phyloP scores from a whole-genome alignment of 2,329 filamentous ascomycete species.

The Massarina eburnea region DNA sequence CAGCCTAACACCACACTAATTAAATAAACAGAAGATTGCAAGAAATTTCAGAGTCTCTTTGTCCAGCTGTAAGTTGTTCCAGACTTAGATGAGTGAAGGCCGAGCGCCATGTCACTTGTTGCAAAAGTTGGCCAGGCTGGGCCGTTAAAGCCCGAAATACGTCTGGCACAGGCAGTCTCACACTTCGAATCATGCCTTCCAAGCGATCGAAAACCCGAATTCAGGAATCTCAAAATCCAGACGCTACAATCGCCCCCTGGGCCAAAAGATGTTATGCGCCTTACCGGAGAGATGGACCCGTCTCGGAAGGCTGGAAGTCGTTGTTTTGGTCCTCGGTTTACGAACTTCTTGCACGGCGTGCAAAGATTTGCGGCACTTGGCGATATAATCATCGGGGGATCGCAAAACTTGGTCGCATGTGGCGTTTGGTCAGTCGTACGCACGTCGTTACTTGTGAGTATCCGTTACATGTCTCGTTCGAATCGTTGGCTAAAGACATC shows the following conservation, averaged over 20 bases:
- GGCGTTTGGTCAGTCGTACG: constrained; percentile 49
- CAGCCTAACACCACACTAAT: too few species aligned
- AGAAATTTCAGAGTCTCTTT: too few species aligned
- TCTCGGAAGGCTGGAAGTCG: constrained; percentile 17
- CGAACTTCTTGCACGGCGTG: constrained; percentile 43
- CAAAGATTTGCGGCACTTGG: constrained; percentile 48
- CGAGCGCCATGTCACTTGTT: not conserved
- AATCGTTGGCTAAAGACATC: not conserved
- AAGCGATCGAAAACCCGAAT: constrained; percentile 37
- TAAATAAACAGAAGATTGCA: too few species aligned
- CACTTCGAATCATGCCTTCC: constrained; percentile 45
- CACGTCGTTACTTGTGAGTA: constrained; percentile 43
- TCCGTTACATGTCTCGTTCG: not conserved
- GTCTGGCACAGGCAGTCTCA: constrained; percentile 45
- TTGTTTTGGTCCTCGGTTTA: constrained; percentile 46
- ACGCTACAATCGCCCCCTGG: constrained; percentile 26
- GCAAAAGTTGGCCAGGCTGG: not conserved
- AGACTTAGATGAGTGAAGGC: too few species aligned
- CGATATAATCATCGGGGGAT: constrained; percentile 44
- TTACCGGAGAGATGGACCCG: constrained; percentile 45
- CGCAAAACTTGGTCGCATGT: constrained; percentile 48
- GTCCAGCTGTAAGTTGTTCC: too few species aligned
- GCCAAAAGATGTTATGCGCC: constrained; percentile 43
- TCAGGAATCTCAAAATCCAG: constrained; percentile 21
- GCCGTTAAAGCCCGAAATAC: constrained; percentile 40